Evolutionary conservation across 495 filamentous ascomycete genomes (phyloP).

Genomic region (Hypoxylon subgilvum): DNA sequence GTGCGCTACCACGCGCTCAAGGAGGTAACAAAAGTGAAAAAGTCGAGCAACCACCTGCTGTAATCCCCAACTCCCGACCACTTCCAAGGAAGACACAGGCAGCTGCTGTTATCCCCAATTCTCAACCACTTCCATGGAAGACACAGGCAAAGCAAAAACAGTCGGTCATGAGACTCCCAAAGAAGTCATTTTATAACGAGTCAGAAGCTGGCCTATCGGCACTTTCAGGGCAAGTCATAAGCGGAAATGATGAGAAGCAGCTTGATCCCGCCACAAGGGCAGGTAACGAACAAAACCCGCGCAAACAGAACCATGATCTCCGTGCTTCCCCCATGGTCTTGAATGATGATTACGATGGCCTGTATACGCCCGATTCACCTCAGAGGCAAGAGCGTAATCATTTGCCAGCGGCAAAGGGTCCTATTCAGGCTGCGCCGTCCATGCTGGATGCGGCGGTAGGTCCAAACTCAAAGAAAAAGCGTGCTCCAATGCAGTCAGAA

Average conservation of each 20-base stretch:
- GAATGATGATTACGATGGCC: neutral
- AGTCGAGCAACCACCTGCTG: neutral
- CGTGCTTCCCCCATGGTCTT: neutral
- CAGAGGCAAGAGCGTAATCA: constrained; percentile 1
- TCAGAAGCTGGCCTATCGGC: neutral
- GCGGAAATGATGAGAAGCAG: neutral
- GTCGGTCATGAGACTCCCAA: constrained; percentile 4
- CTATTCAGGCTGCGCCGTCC: neutral
- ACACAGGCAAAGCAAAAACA: neutral
- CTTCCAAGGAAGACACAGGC: neutral
- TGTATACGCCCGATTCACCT: neutral
- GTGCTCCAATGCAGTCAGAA: constrained; percentile 4
- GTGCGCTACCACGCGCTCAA: neutral
- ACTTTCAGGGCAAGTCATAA: neutral
- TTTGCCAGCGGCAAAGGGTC: neutral
- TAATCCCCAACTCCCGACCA: constrained; percentile 11
- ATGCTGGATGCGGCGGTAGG: neutral
- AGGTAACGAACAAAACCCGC: neutral
- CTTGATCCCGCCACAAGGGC: neutral
- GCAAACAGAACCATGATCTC: neutral
- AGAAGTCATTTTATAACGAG: constrained; percentile 22
- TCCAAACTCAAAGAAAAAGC: constrained; percentile 28
- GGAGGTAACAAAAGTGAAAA: neutral
- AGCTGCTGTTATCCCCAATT: constrained; percentile 6
- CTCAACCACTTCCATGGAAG: neutral